phyloP scores from a whole-genome alignment of 2,329 filamentous ascomycete genomes.

The Stachybotrys chartarum region DNA sequence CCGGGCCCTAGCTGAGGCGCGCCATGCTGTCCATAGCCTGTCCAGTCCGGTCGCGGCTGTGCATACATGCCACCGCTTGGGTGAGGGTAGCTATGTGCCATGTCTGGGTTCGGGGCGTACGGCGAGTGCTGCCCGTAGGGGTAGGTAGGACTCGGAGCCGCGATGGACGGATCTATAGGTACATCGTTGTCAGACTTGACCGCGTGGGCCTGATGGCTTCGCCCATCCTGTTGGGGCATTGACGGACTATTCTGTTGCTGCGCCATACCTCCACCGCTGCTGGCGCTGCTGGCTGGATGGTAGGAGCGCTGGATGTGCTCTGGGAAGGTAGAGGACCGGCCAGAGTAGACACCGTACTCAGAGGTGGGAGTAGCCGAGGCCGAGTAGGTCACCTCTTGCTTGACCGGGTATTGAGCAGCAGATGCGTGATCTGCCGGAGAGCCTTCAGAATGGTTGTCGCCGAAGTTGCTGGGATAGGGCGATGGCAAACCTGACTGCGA shows the following conservation, averaged over 20 bases:
- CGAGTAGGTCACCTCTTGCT: slow-evolving; percentile 75
- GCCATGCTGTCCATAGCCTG: slow-evolving; percentile 52
- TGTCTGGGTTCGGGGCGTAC: slow-evolving; percentile 78
- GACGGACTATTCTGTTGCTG: slow-evolving; percentile 97
- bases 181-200: slow-evolving; percentile 93
- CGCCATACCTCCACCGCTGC: slow-evolving; percentile 79
- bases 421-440: slow-evolving; percentile 83
- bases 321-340: slow-evolving; percentile 77
- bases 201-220: slow-evolving; percentile 68
- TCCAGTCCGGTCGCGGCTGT: slow-evolving; percentile 70
- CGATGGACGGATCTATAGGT: slow-evolving; percentile 98
- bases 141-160: slow-evolving; percentile 87
- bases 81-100: slow-evolving; percentile 70
- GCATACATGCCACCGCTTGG: slow-evolving; percentile 56
- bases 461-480: slow-evolving; percentile 59
- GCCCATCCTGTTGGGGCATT: slow-evolving; percentile 75
- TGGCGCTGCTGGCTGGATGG: slow-evolving; percentile 66
- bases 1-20: slow-evolving; percentile 41
- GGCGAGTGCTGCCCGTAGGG: slow-evolving; percentile 78
- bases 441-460: slow-evolving; percentile 75
- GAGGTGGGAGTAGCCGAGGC: slow-evolving; percentile 78
- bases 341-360: slow-evolving; percentile 78
- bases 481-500: slow-evolving; percentile 83
- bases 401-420: slow-evolving; percentile 82
- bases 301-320: slow-evolving; percentile 84